Percentiles rank a stretch among this genome's conserved stretches.
These are phyloP conservation scores for Penicillium cinerascens DNA, from an alignment of 495 filamentous ascomycete genomes.

Conservation along the genomic window DNA sequence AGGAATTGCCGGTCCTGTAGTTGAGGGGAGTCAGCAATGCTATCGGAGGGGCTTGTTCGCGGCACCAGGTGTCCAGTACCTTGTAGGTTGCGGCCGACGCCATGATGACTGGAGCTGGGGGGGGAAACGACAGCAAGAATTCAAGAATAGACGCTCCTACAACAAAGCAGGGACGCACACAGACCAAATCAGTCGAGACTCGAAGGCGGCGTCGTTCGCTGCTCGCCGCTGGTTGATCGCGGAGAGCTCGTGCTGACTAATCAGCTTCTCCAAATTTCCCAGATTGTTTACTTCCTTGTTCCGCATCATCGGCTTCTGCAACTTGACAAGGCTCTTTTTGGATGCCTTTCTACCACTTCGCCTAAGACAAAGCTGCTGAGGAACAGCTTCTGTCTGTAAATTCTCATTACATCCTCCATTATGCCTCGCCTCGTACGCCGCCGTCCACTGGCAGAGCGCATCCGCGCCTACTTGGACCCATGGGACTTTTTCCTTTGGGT, in stretches of 20 bases:
- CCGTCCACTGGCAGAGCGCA: conserved; percentile 68
- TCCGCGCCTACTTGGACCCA: conserved; percentile 76
- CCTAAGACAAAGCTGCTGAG: conserved; percentile 21
- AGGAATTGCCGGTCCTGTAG: conserved; percentile 85
- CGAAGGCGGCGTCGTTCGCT: conserved; percentile 3
- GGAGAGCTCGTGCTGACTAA: conserved; percentile 23
- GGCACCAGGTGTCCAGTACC: conserved; percentile 25
- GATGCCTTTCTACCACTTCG: conserved; percentile 7
- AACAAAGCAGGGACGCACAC: not conserved
- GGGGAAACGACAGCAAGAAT: not conserved
- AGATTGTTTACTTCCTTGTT: conserved; percentile 3
- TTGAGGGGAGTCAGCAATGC: conserved; percentile 16
- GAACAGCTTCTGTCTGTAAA: conserved; percentile 16
- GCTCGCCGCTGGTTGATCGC: conserved; percentile 21
- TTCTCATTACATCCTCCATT: conserved; percentile 18
- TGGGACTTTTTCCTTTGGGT: conserved; percentile 85
- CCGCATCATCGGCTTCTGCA: not conserved
- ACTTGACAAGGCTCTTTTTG: not conserved
- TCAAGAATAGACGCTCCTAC: not conserved
- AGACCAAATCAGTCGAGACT: not conserved
- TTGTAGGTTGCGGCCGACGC: conserved; percentile 40
- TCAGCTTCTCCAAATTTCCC: conserved; percentile 24
- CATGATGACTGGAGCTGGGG: conserved; percentile 23
- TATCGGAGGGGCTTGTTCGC: conserved; percentile 17
- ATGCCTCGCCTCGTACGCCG: conserved; percentile 81